These are phyloP conservation scores for Apiospora malaysiana DNA, from an alignment of 2,329 filamentous ascomycete genomes.

Conservation along the genomic window DNA sequence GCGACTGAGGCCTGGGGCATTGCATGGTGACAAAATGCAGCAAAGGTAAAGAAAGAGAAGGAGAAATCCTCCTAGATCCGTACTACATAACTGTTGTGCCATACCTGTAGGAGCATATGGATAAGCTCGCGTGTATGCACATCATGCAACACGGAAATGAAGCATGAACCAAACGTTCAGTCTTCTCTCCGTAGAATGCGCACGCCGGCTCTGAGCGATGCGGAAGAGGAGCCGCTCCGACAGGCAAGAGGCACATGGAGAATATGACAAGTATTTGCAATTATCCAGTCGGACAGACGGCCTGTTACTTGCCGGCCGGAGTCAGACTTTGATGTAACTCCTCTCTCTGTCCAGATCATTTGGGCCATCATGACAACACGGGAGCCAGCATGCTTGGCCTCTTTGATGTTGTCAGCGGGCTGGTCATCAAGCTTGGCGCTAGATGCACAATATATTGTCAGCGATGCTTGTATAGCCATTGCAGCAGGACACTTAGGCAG, in stretches of 20 bases:
- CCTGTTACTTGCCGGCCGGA: not conserved
- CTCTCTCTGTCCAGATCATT: not conserved
- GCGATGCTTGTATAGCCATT: not conserved
- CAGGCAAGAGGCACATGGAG: not conserved
- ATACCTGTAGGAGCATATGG: not conserved
- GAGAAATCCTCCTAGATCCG: slow-evolving; percentile 4
- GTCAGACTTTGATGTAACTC: not conserved
- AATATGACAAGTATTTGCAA: slow-evolving; percentile 3
- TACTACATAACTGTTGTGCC: not conserved
- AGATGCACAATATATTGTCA: not conserved
- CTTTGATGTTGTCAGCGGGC: not conserved
- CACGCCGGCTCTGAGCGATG: not conserved
- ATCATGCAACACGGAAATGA: not conserved
- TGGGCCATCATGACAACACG: not conserved
- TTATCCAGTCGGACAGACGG: slow-evolving; percentile 3
- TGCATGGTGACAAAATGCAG: slow-evolving; percentile 3
- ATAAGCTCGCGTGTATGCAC: not conserved
- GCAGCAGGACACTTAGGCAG: not conserved
- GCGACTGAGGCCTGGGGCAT: not conserved
- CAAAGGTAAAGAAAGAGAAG: not conserved
- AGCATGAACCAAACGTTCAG: not conserved
- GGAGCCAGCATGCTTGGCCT: not conserved
- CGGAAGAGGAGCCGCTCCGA: not conserved
- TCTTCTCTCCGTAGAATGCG: not conserved
- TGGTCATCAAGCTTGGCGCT: not conserved